Evolutionary conservation across 2,329 filamentous ascomycete species (phyloP).

Genomic region (Fusarium illudens): DNA sequence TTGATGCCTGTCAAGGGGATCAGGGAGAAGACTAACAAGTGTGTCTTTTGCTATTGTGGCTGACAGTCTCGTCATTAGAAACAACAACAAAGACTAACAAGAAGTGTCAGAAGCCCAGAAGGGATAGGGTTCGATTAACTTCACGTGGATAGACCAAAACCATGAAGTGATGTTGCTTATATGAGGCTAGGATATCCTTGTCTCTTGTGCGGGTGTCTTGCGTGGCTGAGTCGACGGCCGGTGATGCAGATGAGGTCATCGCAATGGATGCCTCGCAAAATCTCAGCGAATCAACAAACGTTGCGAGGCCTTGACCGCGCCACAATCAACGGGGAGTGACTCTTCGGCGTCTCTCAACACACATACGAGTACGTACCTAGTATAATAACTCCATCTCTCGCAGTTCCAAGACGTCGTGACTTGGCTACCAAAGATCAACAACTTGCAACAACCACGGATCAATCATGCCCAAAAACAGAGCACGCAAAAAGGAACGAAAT

Average conservation of each 20-base stretch:
- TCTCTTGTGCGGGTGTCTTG: neutral
- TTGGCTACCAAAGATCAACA: neutral
- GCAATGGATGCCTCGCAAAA: neutral
- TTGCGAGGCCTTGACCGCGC: neutral
- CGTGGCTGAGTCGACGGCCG: neutral
- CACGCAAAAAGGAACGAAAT: neutral
- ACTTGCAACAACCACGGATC: no score
- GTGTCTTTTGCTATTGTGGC: no score
- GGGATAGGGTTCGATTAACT: no score
- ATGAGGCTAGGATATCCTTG: neutral
- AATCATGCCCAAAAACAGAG: slow-evolving; percentile 14
- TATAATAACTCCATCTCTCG: neutral
- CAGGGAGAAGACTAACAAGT: no score
- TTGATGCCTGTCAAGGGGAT: no score
- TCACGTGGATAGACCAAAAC: no score
- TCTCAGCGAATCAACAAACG: neutral
- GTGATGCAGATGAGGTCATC: neutral
- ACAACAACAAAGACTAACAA: no score
- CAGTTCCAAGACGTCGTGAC: neutral
- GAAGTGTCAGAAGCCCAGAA: no score
- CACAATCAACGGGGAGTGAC: neutral
- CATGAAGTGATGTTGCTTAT: no score
- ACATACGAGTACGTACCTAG: neutral
- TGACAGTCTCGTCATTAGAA: no score
- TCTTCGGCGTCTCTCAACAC: neutral